Conservation (phyloP, 2,329 filamentous ascomycete species). For the Exophiala spinifera region DNA sequence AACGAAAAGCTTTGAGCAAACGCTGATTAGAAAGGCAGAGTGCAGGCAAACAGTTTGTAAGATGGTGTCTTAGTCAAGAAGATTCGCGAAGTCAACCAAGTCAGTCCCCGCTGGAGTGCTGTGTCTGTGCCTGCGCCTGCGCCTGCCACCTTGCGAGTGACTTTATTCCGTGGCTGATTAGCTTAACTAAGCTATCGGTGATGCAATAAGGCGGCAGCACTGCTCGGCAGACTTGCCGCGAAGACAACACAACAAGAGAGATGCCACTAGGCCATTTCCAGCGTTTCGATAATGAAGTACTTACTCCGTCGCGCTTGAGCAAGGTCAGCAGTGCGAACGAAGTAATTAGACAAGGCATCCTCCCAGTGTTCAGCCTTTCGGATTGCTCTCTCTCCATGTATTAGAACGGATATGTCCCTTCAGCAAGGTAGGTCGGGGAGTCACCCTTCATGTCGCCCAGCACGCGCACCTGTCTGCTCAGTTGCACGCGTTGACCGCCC, state of each 20-base stretch:
- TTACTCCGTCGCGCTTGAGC: too few relatives aligned
- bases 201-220: conserved; percentile 1
- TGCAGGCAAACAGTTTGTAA: conserved; percentile 18
- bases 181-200: background rate
- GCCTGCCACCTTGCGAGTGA: background rate
- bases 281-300: too few relatives aligned
- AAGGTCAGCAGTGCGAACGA: too few relatives aligned
- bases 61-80: conserved; percentile 22
- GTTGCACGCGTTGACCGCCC: conserved; percentile 9
- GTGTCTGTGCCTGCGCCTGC: background rate
- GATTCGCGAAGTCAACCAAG: conserved; percentile 23
- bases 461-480: background rate
- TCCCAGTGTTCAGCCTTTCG: too few relatives aligned
- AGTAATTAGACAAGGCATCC: too few relatives aligned
- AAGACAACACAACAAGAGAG: background rate
- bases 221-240: background rate
- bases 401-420: background rate
- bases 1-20: conserved; percentile 3
- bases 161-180: background rate
- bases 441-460: background rate
- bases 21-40: conserved; percentile 14
- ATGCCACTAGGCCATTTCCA: too few relatives aligned
- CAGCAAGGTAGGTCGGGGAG: background rate
- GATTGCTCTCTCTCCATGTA: background rate
- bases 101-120: background rate